A percentile compares a stretch with the other conserved stretches of the same genome.
Conservation (phyloP, 164 flowering plant genomes). For the Houttuynia cordata region DNA sequence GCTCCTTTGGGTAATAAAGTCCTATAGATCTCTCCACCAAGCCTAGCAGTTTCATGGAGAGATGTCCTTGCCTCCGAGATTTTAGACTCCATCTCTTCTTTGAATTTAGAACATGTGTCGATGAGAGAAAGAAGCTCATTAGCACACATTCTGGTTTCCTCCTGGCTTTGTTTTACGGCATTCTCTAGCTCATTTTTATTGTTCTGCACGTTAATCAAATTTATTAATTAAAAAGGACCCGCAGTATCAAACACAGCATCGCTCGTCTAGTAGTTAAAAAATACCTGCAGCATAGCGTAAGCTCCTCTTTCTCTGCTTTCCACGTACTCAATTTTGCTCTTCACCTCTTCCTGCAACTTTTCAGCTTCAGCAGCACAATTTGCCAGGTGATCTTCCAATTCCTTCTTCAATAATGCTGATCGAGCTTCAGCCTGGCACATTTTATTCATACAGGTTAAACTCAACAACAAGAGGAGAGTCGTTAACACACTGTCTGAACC, state of each 20-base stretch:
- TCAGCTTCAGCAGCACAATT: slow-evolving; percentile 44
- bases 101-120: slow-evolving; percentile 54
- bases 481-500: too few relatives aligned
- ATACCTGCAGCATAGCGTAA: slow-evolving; percentile 46
- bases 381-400: slow-evolving; percentile 34
- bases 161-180: slow-evolving; percentile 34
- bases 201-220: slow-evolving; percentile 22
- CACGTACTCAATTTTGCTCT: slow-evolving; percentile 30
- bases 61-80: slow-evolving; percentile 38
- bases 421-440: slow-evolving; percentile 47
- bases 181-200: slow-evolving; percentile 40
- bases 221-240: neutral
- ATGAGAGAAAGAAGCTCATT: slow-evolving; percentile 43
- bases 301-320: slow-evolving; percentile 48
- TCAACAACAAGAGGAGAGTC: neutral
- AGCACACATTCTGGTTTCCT: slow-evolving; percentile 49
- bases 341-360: slow-evolving; percentile 32
- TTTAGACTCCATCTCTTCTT: slow-evolving; percentile 45
- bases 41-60: slow-evolving; percentile 33
- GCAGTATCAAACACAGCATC: neutral
- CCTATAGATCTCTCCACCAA: slow-evolving; percentile 34
- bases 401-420: slow-evolving; percentile 37
- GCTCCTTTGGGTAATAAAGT: slow-evolving; percentile 21
- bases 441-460: neutral
- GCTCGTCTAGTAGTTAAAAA: neutral